Evolutionary conservation across 2,329 filamentous ascomycete genomes (phyloP).

Genomic region (Fusarium virguliforme): DNA sequence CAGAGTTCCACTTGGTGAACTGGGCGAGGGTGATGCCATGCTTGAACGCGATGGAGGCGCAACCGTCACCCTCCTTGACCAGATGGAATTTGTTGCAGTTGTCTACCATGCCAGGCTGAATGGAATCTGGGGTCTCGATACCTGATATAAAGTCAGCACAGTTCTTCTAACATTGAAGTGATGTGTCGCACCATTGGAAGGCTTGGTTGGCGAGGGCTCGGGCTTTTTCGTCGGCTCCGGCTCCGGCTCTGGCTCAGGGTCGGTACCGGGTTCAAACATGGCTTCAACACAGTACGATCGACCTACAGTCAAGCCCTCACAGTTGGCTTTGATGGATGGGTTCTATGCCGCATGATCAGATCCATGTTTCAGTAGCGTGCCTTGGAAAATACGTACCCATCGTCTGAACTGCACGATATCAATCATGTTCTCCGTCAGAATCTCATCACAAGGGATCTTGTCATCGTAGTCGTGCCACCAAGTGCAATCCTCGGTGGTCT

Average conservation of each 20-base stretch:
- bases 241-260: neutral
- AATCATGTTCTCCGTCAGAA: neutral
- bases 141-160: neutral
- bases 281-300: constrained; percentile 2
- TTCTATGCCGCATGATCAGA: neutral
- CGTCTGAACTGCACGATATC: neutral
- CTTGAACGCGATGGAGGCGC: neutral
- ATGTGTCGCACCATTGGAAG: neutral
- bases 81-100: neutral
- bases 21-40: neutral
- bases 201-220: neutral
- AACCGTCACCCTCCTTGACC: neutral
- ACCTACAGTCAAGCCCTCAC: neutral
- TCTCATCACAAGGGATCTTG: neutral
- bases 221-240: neutral
- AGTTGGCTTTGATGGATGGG: neutral
- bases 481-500: neutral
- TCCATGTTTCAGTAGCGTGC: neutral
- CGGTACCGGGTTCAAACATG: neutral
- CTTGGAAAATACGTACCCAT: neutral
- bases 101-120: neutral
- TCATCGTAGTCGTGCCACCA: neutral
- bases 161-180: neutral
- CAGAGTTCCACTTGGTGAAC: neutral
- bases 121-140: neutral